Conservation (phyloP, 2,329 filamentous ascomycete genomes). For the Esteya vermicola region DNA sequence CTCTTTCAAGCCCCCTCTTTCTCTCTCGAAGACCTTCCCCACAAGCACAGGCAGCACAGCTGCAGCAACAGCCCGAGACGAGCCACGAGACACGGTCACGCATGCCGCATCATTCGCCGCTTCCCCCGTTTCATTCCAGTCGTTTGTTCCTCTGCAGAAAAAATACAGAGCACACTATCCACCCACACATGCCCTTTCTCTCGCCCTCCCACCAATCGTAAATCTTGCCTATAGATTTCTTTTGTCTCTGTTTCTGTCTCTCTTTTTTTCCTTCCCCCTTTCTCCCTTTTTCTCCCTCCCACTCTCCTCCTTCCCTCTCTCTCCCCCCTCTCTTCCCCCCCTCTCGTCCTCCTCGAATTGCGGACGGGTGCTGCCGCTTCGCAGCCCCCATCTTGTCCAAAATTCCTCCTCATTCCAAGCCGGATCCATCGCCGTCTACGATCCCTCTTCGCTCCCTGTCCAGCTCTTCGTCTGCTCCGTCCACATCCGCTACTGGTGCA, state of each 20-base stretch:
- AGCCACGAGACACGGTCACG: background rate
- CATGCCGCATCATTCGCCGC: background rate
- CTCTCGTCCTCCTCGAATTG: conserved; percentile 13
- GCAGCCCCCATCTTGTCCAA: conserved; percentile 66
- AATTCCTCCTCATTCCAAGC: conserved; percentile 60
- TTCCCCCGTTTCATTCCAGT: background rate
- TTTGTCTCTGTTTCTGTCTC: background rate
- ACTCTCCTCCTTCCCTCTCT: background rate
- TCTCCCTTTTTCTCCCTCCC: background rate
- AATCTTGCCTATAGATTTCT: background rate
- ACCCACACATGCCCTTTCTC: no score
- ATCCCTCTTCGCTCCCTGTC: conserved; percentile 72
- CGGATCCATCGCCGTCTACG: conserved; percentile 59
- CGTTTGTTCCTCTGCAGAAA: background rate
- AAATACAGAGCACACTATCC: background rate
- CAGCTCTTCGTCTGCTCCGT: conserved; percentile 1
- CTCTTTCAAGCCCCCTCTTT: background rate
- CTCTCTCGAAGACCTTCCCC: background rate
- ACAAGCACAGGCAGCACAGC: background rate
- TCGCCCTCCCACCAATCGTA: no score
- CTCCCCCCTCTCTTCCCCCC: background rate
- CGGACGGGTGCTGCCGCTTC: conserved; percentile 57
- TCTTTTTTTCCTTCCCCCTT: background rate
- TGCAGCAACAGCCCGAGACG: background rate
- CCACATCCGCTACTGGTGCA: conserved; percentile 15